These are phyloP conservation scores for Curvularia spicifera DNA, from an alignment of 2,329 filamentous ascomycete species.

Conservation along the genomic window DNA sequence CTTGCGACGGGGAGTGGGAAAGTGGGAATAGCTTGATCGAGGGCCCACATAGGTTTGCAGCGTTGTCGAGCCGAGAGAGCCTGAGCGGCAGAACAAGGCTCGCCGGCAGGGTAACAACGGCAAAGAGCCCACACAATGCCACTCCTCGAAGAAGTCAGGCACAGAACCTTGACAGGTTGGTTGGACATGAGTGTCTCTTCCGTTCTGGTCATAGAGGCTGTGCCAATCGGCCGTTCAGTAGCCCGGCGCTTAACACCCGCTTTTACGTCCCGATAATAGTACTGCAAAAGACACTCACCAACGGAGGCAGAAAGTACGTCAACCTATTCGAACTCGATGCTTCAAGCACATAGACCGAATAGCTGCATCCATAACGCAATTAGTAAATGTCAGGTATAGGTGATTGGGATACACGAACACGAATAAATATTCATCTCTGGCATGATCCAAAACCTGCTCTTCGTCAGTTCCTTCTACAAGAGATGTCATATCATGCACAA, in stretches of 20 bases:
- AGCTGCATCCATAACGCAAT: conserved; percentile 57
- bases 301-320: conserved; percentile 57
- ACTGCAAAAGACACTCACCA: conserved; percentile 49
- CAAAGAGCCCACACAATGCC: conserved; percentile 9
- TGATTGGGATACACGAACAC: conserved; percentile 60
- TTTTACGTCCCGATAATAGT: conserved; percentile 35
- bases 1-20: conserved; percentile 23
- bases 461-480: conserved; percentile 47
- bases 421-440: conserved; percentile 78
- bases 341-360: conserved; percentile 62
- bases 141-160: conserved; percentile 3
- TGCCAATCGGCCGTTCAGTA: conserved; percentile 33
- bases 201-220: conserved; percentile 35
- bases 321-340: conserved; percentile 57
- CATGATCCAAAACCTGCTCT: conserved; percentile 64
- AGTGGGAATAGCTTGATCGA: conserved; percentile 8
- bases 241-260: conserved; percentile 45
- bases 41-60: conserved; percentile 14
- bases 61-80: conserved; percentile 24
- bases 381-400: conserved; percentile 61
- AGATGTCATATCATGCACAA: neutral
- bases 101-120: conserved; percentile 19
- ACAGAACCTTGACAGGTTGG: conserved; percentile 26
- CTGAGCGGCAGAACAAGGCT: conserved; percentile 37
- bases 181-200: conserved; percentile 15